These are phyloP conservation scores for Aspergillus tamarii DNA, from an alignment of 2,329 filamentous ascomycete species.

Conservation along the genomic window DNA sequence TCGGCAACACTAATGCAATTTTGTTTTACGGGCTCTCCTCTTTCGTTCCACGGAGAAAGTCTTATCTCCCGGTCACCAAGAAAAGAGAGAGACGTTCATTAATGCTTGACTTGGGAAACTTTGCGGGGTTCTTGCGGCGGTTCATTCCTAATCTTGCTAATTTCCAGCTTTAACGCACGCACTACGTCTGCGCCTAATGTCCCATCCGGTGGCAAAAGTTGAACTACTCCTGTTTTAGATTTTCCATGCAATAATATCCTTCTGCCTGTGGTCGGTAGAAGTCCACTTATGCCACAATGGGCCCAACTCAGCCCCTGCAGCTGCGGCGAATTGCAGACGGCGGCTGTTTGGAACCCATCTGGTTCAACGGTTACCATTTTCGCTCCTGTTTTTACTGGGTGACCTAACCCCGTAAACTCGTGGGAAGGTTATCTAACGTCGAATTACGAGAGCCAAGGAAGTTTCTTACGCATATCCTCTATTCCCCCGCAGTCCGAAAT, in stretches of 20 bases:
- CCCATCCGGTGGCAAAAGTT: not conserved
- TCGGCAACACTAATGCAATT: slow-evolving; percentile 7
- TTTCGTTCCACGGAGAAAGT: slow-evolving; percentile 4
- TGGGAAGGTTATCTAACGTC: not conserved
- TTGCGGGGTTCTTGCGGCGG: not conserved
- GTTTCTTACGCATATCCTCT: not conserved
- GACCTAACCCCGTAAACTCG: not conserved
- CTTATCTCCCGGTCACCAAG: slow-evolving; percentile 17
- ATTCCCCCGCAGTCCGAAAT: not conserved
- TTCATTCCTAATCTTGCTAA: not conserved
- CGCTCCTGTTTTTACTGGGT: not conserved
- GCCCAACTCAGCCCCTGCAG: slow-evolving; percentile 8
- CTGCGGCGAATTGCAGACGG: slow-evolving; percentile 5
- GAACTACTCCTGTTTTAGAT: slow-evolving; percentile 6
- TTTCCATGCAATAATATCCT: not conserved
- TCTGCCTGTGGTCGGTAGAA: not conserved
- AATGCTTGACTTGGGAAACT: not conserved
- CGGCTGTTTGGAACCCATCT: not conserved
- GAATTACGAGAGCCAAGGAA: slow-evolving; percentile 1
- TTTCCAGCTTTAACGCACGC: not conserved
- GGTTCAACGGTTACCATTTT: not conserved
- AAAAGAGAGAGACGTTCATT: slow-evolving; percentile 23
- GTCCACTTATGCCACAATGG: slow-evolving; percentile 5
- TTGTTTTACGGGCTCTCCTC: not conserved
- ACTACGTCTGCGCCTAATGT: not conserved